A percentile compares a stretch with the other conserved stretches of the same genome.
phyloP scores from a whole-genome alignment of 2,329 filamentous ascomycete genomes.

The Neoscytalidium dimidiatum region DNA sequence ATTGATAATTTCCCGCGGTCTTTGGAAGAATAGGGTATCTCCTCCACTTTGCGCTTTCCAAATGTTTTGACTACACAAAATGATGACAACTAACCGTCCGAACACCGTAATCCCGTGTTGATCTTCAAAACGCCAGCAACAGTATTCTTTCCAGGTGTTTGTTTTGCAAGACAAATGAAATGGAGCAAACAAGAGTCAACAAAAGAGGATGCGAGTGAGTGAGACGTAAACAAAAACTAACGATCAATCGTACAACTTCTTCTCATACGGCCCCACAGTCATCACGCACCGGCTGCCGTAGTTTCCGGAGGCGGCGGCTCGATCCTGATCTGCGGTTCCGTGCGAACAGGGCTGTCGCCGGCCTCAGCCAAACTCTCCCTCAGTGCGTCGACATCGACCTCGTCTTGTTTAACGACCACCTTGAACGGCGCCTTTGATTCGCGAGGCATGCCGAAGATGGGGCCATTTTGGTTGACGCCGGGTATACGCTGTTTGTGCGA shows the following conservation, averaged over 20 bases:
- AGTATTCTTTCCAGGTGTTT: not conserved
- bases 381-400: constrained; percentile 41
- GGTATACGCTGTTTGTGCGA: constrained; percentile 28
- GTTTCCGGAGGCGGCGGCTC: constrained; percentile 11
- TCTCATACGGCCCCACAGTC: not conserved
- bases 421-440: constrained; percentile 35
- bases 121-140: not conserved
- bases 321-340: constrained; percentile 16
- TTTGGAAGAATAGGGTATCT: constrained; percentile 12
- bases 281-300: constrained; percentile 6
- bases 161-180: not conserved
- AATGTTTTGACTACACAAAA: not conserved
- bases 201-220: not conserved
- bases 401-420: constrained; percentile 31
- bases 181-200: not conserved
- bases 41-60: constrained; percentile 7
- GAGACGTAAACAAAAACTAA: not conserved
- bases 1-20: not conserved
- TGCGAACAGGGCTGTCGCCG: constrained; percentile 13
- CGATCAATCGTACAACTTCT: constrained; percentile 2
- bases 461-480: constrained; percentile 41
- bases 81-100: not conserved
- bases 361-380: constrained; percentile 37
- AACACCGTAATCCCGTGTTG: constrained; percentile 9
- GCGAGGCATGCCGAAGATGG: constrained; percentile 41